Conservation (phyloP, 140 eudicot genomes). For the Bidens hawaiensis region DNA sequence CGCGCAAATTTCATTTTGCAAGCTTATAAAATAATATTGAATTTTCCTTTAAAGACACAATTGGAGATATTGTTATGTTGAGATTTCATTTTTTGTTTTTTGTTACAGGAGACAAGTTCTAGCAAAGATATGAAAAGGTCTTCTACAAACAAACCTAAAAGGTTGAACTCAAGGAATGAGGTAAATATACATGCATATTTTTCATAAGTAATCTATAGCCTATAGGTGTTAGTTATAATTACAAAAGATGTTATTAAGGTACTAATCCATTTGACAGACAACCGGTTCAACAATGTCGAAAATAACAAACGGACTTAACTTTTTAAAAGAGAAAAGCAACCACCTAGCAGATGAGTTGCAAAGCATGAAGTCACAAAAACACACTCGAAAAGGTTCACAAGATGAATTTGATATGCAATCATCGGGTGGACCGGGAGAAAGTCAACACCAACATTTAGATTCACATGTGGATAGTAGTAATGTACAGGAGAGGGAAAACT, state of each 20-base stretch:
- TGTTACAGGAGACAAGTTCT: slow-evolving; percentile 28
- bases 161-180: slow-evolving; percentile 54
- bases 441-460: slow-evolving; percentile 19
- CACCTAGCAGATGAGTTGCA: slow-evolving; percentile 66
- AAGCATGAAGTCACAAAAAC: slow-evolving; percentile 34
- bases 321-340: slow-evolving; percentile 69
- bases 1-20: neutral
- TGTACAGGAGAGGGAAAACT: neutral
- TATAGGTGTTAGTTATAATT: neutral
- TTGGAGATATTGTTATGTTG: neutral
- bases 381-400: slow-evolving; percentile 26
- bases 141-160: slow-evolving; percentile 36
- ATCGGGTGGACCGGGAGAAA: slow-evolving; percentile 3
- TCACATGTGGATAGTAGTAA: slow-evolving; percentile 11
- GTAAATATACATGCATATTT: slow-evolving; percentile 30
- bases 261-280: slow-evolving; percentile 7
- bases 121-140: slow-evolving; percentile 41
- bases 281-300: slow-evolving; percentile 56
- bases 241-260: neutral
- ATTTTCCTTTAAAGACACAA: neutral
- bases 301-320: slow-evolving; percentile 74
- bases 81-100: slow-evolving; percentile 7
- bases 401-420: slow-evolving; percentile 26
- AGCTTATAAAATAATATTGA: neutral
- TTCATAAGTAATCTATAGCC: neutral